These are phyloP conservation scores for Saccharomyces mikatae DNA, from an alignment of 805 yeast genomes.

Conservation along the genomic window DNA sequence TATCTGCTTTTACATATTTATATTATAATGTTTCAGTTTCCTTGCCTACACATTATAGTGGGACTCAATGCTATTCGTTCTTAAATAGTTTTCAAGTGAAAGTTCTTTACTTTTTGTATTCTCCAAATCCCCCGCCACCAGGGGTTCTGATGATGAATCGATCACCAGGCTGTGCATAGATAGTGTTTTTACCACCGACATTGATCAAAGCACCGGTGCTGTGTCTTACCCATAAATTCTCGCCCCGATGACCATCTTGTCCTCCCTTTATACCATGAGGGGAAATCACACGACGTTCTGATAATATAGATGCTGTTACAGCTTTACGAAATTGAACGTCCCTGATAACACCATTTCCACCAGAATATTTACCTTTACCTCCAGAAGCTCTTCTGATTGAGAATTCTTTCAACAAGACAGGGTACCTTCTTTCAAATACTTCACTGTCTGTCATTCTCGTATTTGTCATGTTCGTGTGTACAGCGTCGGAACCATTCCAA, in stretches of 20 bases:
- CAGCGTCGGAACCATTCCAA: slow-evolving; percentile 84
- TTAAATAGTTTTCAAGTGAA: no score
- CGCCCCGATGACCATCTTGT: slow-evolving; percentile 62
- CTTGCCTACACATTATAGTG: no score
- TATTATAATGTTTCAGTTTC: no score
- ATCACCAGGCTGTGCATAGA: slow-evolving; percentile 53
- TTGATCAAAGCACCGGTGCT: slow-evolving; percentile 32
- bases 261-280: slow-evolving; percentile 91
- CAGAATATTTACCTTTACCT: slow-evolving; percentile 61
- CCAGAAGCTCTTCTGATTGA: slow-evolving; percentile 69
- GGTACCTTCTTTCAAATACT: slow-evolving; percentile 80
- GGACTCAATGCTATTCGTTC: no score
- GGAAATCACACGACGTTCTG: slow-evolving; percentile 76
- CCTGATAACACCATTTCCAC: slow-evolving; percentile 83
- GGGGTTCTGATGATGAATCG: slow-evolving; percentile 63
- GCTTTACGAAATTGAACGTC: slow-evolving; percentile 73
- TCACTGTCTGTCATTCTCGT: slow-evolving; percentile 90
- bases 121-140: slow-evolving; percentile 82
- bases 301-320: slow-evolving; percentile 68
- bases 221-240: slow-evolving; percentile 45
- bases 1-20: no score
- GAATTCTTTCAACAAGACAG: slow-evolving; percentile 68
- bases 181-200: slow-evolving; percentile 68
- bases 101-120: neutral
- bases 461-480: slow-evolving; percentile 90